Base-by-base conservation (phyloP, 2,329 filamentous ascomycete species). In the Elsinoe necatrix region DNA sequence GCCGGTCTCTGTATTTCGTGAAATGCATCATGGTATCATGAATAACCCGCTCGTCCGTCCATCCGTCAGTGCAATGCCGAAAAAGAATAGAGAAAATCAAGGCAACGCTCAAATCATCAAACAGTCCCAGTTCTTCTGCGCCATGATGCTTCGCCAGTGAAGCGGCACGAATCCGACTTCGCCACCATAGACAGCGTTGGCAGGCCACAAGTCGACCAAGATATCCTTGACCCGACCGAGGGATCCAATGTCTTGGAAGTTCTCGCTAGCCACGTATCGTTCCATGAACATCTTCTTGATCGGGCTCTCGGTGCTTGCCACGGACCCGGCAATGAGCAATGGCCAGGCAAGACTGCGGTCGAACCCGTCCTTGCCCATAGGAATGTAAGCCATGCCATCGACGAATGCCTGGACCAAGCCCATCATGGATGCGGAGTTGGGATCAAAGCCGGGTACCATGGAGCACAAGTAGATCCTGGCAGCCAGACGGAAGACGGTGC, bases 401-500 rank as follows among this genome's bases (percentile, higher is more conserved):
- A 86, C 83, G 60, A 96, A 82, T 65, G 88, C 87, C 59, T 86
- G 81, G 41, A 96, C 82, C 21, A 97, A 79, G 62, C 84, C 84
- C 65, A 86, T 77, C 66, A 85, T 91, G 68, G 85, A 89, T 7
- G 77, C 76, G 65, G 93, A 85, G 57, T 78, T 79, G 48, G 87
- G 86, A 64, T 85, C 84, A 73, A 92, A 93, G 57, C 90, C 90
- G 0, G 92, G 92, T 0, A 97, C 88, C 34, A 98, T 79, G 67
- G 88, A 91, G 82, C 90, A 95, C n/a, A 97, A 84, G 73, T 96
- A 96, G 73, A 98, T 90, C 67, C 92, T 86, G 2, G 92, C 91
- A 1, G 92, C 92, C 55, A 95, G 77, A 65, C 92, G 88, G 82
- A 95, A 98, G 42, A 95, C 84, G 39, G 85, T 81, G 0, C 90